phyloP scores from a whole-genome alignment of 306 rosid species.

The Malus sieversii region DNA sequence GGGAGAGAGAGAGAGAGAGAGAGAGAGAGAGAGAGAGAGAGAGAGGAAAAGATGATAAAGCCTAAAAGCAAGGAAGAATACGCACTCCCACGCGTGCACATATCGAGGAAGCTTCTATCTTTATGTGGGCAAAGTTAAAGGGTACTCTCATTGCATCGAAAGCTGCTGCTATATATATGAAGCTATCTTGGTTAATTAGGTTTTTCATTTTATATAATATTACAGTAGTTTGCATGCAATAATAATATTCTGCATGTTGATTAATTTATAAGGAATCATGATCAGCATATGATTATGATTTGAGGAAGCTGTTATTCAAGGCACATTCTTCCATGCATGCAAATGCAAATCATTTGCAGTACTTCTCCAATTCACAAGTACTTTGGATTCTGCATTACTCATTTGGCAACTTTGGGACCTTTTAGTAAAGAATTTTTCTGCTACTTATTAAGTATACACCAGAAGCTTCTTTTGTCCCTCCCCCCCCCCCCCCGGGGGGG shows the following conservation, averaged over 20 bases:
- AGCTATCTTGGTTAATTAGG: neutral
- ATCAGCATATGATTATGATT: constrained; percentile 9
- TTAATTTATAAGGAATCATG: neutral
- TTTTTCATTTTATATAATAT: neutral
- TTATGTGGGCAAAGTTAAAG: constrained; percentile 49
- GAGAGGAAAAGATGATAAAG: constrained; percentile 60
- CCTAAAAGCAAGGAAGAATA: constrained; percentile 92
- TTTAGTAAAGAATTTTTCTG: constrained; percentile 24
- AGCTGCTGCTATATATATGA: constrained; percentile 25
- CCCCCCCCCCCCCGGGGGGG: accelerated
- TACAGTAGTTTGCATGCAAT: constrained; percentile 13
- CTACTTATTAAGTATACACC: constrained; percentile 32
- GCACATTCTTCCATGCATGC: constrained; percentile 59
- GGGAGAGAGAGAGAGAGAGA: neutral
- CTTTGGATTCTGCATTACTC: constrained; percentile 33
- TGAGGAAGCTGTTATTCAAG: constrained; percentile 16
- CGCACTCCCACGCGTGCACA: constrained; percentile 93
- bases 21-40: neutral
- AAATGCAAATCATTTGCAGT: constrained; percentile 32
- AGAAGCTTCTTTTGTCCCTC: constrained; percentile 63
- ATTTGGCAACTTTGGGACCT: constrained; percentile 18
- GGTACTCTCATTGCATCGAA: constrained; percentile 31
- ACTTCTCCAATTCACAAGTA: constrained; percentile 4
- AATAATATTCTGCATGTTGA: neutral
- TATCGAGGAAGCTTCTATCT: constrained; percentile 98